phyloP scores from a whole-genome alignment of 306 rosid species.

The Astragalus membranaceus region DNA sequence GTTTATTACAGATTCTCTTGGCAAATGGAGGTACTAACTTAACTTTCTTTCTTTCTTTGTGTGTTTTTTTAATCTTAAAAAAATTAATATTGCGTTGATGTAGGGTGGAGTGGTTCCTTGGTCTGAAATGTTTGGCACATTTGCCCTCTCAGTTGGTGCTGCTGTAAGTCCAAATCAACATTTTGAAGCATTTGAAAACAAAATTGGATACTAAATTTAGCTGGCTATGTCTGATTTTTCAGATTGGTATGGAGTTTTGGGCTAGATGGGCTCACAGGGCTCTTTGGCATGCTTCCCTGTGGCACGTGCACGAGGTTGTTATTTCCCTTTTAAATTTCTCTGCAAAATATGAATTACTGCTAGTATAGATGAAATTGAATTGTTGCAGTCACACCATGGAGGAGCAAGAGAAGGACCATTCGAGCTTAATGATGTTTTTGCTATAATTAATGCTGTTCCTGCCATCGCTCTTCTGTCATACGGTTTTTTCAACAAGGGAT shows the following conservation, averaged over 20 bases:
- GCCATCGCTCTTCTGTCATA: constrained; percentile 80
- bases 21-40: constrained; percentile 63
- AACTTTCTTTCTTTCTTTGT: too few relatives aligned
- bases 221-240: neutral
- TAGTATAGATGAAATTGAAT: neutral
- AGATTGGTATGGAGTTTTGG: constrained; percentile 48
- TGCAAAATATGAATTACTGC: too few relatives aligned
- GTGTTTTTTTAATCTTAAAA: too few relatives aligned
- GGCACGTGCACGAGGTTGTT: constrained; percentile 37
- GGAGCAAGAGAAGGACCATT: constrained; percentile 90
- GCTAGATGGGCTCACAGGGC: constrained; percentile 43
- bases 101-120: constrained; percentile 21
- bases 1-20: constrained; percentile 86
- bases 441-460: constrained; percentile 79
- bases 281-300: constrained; percentile 43
- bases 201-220: neutral
- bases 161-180: constrained; percentile 38
- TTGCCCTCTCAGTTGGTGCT: constrained; percentile 88
- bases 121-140: constrained; percentile 83
- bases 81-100: neutral
- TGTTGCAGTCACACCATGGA: constrained; percentile 79
- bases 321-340: too few relatives aligned
- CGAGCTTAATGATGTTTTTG: constrained; percentile 91
- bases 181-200: neutral
- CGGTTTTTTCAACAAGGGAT: constrained; percentile 86